phyloP scores from a whole-genome alignment of 2,329 filamentous ascomycete genomes.

The Penicillium brasilianum region DNA sequence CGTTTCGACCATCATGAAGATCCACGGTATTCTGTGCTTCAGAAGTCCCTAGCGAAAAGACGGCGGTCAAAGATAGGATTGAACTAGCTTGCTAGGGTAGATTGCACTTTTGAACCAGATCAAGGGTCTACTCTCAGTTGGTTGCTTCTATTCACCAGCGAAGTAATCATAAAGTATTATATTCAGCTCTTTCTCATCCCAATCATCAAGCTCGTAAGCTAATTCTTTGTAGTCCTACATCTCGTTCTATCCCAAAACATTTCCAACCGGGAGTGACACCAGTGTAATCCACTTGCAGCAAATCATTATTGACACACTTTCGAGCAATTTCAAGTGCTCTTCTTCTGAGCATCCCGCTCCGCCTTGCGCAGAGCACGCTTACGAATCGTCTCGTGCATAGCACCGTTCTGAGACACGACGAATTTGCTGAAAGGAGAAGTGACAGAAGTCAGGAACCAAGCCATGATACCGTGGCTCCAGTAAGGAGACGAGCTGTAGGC shows the following conservation, averaged over 20 bases:
- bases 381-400: slow-evolving; percentile 82
- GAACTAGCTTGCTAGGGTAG: slow-evolving; percentile 17
- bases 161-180: slow-evolving; percentile 6
- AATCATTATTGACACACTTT: background rate
- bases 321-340: slow-evolving; percentile 38
- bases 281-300: background rate
- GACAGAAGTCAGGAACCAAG: slow-evolving; percentile 73
- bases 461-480: slow-evolving; percentile 89
- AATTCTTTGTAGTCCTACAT: slow-evolving; percentile 3
- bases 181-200: slow-evolving; percentile 1
- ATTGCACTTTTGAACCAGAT: slow-evolving; percentile 50
- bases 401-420: slow-evolving; percentile 65
- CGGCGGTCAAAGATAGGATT: background rate
- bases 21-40: slow-evolving; percentile 20
- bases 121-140: too few relatives aligned
- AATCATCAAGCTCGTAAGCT: slow-evolving; percentile 13
- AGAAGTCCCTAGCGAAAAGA: background rate
- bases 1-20: slow-evolving; percentile 19
- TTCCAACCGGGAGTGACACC: background rate
- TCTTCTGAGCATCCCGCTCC: slow-evolving; percentile 72
- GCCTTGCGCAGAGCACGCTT: slow-evolving; percentile 82
- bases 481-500: slow-evolving; percentile 87
- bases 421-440: slow-evolving; percentile 62
- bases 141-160: too few relatives aligned
- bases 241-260: background rate